Percentiles rank a stretch among this genome's conserved stretches.
Evolutionary conservation across 148 eudicot species (phyloP).

Genomic region (Amaranthus hypochondriacus): DNA sequence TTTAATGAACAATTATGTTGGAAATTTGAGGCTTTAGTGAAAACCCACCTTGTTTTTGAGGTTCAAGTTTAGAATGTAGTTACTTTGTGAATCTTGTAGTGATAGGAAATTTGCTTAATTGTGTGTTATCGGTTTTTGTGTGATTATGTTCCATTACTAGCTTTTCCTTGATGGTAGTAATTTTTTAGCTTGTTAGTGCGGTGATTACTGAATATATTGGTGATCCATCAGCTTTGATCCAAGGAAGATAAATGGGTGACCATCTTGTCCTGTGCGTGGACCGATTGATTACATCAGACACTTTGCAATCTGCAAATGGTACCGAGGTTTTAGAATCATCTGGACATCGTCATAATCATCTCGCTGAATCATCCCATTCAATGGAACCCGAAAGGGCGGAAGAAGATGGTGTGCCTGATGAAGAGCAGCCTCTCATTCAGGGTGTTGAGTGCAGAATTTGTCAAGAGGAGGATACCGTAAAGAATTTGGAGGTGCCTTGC

Average conservation of each 20-base stretch:
- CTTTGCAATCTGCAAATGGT: conserved; percentile 33
- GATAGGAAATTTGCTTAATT: background rate
- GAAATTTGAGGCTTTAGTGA: background rate
- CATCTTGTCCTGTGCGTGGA: conserved; percentile 61
- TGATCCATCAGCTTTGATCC: conserved; percentile 15
- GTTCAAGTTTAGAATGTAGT: background rate
- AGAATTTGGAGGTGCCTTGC: conserved; percentile 78
- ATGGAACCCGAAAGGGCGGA: conserved; percentile 30
- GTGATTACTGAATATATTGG: conserved; percentile 11
- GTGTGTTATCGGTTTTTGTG: background rate
- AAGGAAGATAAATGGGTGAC: conserved; percentile 44
- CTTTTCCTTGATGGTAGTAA: background rate
- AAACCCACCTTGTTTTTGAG: background rate
- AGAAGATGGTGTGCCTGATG: conserved; percentile 36
- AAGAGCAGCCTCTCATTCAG: conserved; percentile 67
- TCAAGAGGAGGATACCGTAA: conserved; percentile 75
- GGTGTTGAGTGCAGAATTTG: conserved; percentile 76
- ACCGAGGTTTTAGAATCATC: conserved; percentile 35
- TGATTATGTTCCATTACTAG: background rate
- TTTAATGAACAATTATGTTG: background rate
- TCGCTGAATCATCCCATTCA: conserved; percentile 36
- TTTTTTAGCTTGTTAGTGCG: background rate
- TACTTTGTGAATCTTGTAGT: background rate
- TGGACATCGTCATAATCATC: conserved; percentile 28
- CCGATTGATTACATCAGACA: conserved; percentile 32